Base-by-base conservation (phyloP, 768 basidiomycete genomes). In the Russula sp. region DNA sequence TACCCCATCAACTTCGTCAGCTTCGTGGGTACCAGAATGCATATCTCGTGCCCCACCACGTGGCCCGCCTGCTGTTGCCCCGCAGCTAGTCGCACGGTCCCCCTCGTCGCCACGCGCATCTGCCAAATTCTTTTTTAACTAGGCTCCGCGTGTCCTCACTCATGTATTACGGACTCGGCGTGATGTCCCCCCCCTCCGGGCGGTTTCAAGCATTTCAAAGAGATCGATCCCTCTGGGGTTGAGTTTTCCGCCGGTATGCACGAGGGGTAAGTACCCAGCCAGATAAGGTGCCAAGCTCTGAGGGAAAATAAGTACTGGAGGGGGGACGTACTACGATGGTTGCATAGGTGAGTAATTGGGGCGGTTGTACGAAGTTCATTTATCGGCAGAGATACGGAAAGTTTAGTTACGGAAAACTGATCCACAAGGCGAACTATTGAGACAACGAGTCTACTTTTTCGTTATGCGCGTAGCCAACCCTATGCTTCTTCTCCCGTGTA, bases 91-190 rank as follows among this genome's bases (percentile, higher is more conserved):
- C 77, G 76, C 42, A 72, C 69, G 0, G 88, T 91, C 1, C 83
- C 87, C 7, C 69, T 86, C 29, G 82, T 80, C 5, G 88, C 89
- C 1, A 88, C 83, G n/a, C 79, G 82, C 57, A 81, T 89, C 65
- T 90, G 87, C 72, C 75, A 85, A 56, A 79, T 76, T 84, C 87
- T 13, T 93, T 91, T 79, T 88, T 92, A 74, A 87, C 87, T n/a
- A 90, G 90, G 34, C 87, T 90, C 66, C 83, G 82, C 35, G 79
- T 85, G 46, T 87, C 89, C 2, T 76, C 81, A 9, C 52, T 87
- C 61, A 69, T 87, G 47, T 93, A 93, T 72, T 81, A 75, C 68
- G 34, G 72, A 45, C 77, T 86, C 48, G 88, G 84, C 73, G 67
- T 72, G 56, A n/a, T 79, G 22, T 88, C 88, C 90, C 18, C n/a